A percentile compares a stretch with the other conserved stretches of the same genome.
Conservation (phyloP, 148 eudicot genomes). For the Diospyros lotus region DNA sequence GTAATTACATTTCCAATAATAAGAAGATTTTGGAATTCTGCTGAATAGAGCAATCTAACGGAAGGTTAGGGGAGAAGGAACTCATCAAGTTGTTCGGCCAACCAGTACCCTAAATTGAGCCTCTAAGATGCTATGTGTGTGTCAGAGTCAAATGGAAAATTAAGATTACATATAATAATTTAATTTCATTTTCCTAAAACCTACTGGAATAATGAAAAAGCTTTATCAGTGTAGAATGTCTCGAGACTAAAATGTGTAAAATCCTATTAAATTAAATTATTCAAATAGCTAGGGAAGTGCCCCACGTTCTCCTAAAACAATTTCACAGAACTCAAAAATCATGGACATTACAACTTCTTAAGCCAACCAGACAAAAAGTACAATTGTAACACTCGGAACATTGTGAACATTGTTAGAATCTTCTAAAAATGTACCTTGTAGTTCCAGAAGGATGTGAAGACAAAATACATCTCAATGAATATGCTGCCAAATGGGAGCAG, state of each 20-base stretch:
- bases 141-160: neutral
- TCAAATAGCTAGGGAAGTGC: neutral
- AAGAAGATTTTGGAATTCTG: neutral
- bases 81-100: neutral
- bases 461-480: slow-evolving; percentile 79
- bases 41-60: neutral
- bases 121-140: neutral
- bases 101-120: neutral
- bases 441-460: slow-evolving; percentile 85
- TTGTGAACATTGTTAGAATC: neutral
- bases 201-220: neutral
- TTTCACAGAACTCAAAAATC: neutral
- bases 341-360: neutral
- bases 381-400: neutral
- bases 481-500: slow-evolving; percentile 84
- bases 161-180: neutral
- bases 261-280: neutral
- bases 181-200: neutral
- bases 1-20: no score
- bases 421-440: slow-evolving; percentile 55
- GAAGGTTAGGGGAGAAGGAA: neutral
- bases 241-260: neutral
- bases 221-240: neutral
- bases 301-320: neutral
- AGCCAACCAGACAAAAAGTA: neutral